A percentile compares a stretch with the other conserved stretches of the same genome.
phyloP scores from a whole-genome alignment of 176 grass and related monocot genomes.

The Themeda triandra region DNA sequence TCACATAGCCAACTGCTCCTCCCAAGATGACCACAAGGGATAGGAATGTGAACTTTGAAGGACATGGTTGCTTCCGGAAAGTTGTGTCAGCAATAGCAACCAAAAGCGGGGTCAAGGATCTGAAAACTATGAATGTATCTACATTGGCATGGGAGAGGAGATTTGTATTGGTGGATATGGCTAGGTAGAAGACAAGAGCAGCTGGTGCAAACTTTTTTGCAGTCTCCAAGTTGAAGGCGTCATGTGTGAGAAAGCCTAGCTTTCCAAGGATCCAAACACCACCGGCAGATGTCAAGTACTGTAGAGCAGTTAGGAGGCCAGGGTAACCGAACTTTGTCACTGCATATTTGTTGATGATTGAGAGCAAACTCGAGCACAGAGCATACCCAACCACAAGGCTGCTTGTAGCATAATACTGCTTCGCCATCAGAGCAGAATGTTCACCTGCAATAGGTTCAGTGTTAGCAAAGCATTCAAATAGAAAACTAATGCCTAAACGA shows the following conservation, averaged over 20 bases:
- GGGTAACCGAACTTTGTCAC: conserved; percentile 81
- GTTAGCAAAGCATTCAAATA: not conserved
- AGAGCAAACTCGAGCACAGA: conserved; percentile 73
- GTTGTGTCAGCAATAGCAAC: conserved; percentile 81
- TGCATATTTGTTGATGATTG: conserved; percentile 91
- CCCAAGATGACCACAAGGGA: conserved; percentile 78
- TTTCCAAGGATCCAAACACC: conserved; percentile 80
- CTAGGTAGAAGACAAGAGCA: conserved; percentile 77
- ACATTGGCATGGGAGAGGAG: conserved; percentile 79
- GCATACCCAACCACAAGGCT: conserved; percentile 83
- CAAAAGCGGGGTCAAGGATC: conserved; percentile 73
- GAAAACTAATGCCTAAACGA: not conserved
- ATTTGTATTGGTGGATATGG: conserved; percentile 94
- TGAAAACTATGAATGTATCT: conserved; percentile 86
- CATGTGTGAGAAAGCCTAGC: conserved; percentile 64
- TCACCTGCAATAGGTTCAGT: conserved; percentile 35
- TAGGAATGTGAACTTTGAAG: conserved; percentile 73
- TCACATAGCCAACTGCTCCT: conserved; percentile 78
- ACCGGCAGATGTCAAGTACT: conserved; percentile 63
- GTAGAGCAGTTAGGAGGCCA: conserved; percentile 68
- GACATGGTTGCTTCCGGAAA: conserved; percentile 76
- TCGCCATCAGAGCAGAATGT: conserved; percentile 40
- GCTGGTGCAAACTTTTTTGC: conserved; percentile 81
- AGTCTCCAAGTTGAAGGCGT: conserved; percentile 64
- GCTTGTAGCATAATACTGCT: conserved; percentile 59